These are phyloP conservation scores for Neospora caninum DNA, from an alignment of 169 alveolate species.

Conservation along the genomic window DNA sequence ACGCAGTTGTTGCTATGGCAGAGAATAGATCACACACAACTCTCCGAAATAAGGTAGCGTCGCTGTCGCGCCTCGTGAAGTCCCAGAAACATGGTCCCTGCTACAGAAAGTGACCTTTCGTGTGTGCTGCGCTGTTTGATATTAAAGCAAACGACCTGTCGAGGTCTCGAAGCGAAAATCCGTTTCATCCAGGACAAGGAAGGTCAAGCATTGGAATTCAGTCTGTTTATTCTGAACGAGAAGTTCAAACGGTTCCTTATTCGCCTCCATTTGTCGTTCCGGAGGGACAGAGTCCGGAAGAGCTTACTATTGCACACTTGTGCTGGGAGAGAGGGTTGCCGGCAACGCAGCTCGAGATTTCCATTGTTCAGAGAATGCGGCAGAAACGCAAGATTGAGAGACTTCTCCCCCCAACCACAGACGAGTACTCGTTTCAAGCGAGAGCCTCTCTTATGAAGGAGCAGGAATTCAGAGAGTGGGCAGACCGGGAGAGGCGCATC, in stretches of 20 bases:
- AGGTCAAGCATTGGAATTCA: constrained; percentile 49
- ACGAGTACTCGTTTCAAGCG: constrained; percentile 87
- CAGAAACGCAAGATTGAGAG: constrained; percentile 88
- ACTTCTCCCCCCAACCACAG: constrained; percentile 91
- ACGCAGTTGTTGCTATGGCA: no score
- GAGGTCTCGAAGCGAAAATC: not conserved
- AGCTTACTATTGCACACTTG: constrained; percentile 82
- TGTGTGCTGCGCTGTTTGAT: not conserved
- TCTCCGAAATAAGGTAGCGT: no score
- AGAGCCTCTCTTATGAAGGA: constrained; percentile 87
- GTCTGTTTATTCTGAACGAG: constrained; percentile 88
- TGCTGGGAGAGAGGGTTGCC: constrained; percentile 91
- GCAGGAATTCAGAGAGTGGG: constrained; percentile 92
- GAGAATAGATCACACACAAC: no score
- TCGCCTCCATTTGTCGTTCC: constrained; percentile 81
- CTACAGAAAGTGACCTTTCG: not conserved
- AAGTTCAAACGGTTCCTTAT: constrained; percentile 91
- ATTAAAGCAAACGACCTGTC: not conserved
- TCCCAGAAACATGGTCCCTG: no score
- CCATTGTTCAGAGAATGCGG: constrained; percentile 86
- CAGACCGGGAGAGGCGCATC: constrained; percentile 85
- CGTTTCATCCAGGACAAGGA: not conserved
- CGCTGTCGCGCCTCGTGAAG: no score
- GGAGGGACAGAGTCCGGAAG: constrained; percentile 86
- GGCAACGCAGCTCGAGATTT: constrained; percentile 88